Evolutionary conservation across 1,284 basidiomycete genomes (phyloP).

Genomic region (Rhodotorula sp.): DNA sequence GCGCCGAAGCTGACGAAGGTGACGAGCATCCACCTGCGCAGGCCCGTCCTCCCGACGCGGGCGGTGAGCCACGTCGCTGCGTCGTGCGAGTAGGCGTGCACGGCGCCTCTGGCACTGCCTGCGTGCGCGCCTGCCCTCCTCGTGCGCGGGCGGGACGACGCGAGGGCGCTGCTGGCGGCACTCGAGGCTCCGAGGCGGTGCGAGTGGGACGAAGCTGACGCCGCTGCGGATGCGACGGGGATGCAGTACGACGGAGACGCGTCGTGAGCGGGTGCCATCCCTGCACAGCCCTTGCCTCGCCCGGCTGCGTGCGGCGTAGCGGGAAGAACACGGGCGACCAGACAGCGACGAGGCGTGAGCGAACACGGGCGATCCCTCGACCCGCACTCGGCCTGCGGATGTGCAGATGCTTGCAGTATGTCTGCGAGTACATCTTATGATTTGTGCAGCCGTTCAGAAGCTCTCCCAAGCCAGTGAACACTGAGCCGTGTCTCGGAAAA

Average conservation of each 20-base stretch:
- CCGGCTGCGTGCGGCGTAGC: no score
- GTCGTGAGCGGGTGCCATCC: neutral
- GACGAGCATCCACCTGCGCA: conserved; percentile 10
- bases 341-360: no score
- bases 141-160: neutral
- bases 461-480: no score
- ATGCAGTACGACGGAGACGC: conserved; percentile 3
- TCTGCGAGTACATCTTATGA: no score
- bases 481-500: no score
- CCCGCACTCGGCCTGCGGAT: neutral
- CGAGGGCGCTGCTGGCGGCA: neutral
- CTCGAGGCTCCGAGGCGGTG: neutral
- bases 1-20: conserved; percentile 6
- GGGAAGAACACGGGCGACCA: no score
- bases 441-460: no score
- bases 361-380: no score
- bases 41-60: conserved; percentile 1
- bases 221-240: neutral
- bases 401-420: no score
- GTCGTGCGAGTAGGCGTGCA: neutral
- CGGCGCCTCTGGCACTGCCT: neutral
- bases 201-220: neutral
- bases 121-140: neutral
- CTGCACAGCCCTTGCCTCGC: neutral
- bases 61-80: conserved; percentile 4